These are phyloP conservation scores for Madurella fahalii DNA, from an alignment of 2,329 filamentous ascomycete genomes.

Conservation along the genomic window DNA sequence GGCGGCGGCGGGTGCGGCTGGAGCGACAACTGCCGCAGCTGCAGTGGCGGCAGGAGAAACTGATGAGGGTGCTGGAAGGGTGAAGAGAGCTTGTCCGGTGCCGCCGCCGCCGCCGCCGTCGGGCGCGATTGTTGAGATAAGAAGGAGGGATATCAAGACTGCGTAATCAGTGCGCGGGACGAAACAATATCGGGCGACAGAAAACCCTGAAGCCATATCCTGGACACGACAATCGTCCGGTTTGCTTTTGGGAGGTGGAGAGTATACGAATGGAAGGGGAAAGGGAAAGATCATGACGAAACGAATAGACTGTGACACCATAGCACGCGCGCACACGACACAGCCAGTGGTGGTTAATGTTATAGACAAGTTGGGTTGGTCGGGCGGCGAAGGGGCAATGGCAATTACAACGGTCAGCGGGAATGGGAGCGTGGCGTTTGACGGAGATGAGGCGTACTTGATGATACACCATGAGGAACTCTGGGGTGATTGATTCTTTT, in stretches of 20 bases:
- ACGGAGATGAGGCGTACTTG: constrained; percentile 21
- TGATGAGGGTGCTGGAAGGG: constrained; percentile 17
- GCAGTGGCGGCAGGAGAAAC: constrained; percentile 31
- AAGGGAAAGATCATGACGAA: neutral
- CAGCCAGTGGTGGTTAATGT: constrained; percentile 4
- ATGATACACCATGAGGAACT: constrained; percentile 13
- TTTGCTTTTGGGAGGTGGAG: constrained; percentile 26
- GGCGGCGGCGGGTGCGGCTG: neutral
- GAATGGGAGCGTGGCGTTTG: constrained; percentile 16
- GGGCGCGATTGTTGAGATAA: constrained; percentile 23
- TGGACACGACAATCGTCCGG: no score
- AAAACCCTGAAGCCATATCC: no score
- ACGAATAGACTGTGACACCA: constrained; percentile 19
- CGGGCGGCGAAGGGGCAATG: neutral
- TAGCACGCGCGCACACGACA: neutral
- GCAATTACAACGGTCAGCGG: neutral
- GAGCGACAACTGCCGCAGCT: neutral
- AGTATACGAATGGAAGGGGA: neutral
- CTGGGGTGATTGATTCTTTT: constrained; percentile 3
- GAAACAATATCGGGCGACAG: constrained; percentile 9
- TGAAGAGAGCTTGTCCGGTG: constrained; percentile 34
- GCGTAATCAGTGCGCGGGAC: constrained; percentile 17
- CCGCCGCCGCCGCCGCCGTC: constrained; percentile 6
- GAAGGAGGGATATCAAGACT: constrained; percentile 38
- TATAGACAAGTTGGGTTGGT: constrained; percentile 16